Evolutionary conservation across 129 eudicot genomes (phyloP), one percentile per base, ranked within the genome.

Genomic region (Erigeron canadensis): DNA sequence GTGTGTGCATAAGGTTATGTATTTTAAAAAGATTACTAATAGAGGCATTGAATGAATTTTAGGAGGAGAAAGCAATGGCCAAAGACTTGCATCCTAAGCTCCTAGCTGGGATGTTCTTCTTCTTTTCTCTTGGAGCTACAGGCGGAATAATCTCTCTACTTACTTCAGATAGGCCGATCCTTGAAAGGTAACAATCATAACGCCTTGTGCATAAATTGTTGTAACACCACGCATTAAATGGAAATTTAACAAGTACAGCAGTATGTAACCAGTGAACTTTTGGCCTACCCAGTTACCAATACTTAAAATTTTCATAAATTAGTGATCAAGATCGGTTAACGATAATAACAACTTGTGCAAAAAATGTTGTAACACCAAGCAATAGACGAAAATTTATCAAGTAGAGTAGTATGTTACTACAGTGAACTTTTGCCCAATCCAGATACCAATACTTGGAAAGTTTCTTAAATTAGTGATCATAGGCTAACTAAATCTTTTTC

Each of bases 61-160:
- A 94, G 98, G 98, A 89, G 70, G 98, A 89, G 74, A 94, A 89
- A 73, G 98, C 97, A 47, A 94, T 83, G 86, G 98, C 98, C 16
- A 94, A 89, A 79, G 98, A 94, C 75, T 87, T 94, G 97, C 98
- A 94, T 55, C 98, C 96, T 17, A 89, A 94, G 73, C 97, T 94
- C 53, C 86, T 93, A 3, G 98, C 84, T 18, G 98, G 97, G 42
- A 93, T 93, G 96, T 89, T 89, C 75, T 92, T 92, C 88, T 92
- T 92, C 81, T 92, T 92, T 50, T 91, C 98, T 61, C 89, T 89
- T 54, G 96, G 98, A 57, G 98, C 98, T 59, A 92, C 98, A 16
- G 98, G 98, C 28, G 98, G 98, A 61, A 77, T 92, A 11, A 89
- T 80, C 74, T 86, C 98, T 63, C 84, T 93, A 42, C 90, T 93